Conservation (phyloP, 352 stramenopile genomes). For the Pythium grandisporangium region DNA sequence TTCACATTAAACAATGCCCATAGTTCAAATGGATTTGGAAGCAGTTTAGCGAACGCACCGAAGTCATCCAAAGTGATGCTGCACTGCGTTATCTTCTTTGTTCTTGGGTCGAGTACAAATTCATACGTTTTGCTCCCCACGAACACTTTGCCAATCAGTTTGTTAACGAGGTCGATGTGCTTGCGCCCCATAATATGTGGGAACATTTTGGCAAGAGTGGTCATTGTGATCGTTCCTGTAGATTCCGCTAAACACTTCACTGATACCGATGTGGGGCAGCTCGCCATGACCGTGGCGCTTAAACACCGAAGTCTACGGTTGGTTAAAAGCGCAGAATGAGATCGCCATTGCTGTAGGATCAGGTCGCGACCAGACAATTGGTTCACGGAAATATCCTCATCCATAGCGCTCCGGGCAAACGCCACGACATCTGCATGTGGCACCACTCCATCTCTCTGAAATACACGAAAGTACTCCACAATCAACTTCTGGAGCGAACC, state of each 20-base stretch:
- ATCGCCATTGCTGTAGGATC: constrained; percentile 1
- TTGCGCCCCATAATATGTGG: constrained; percentile 1
- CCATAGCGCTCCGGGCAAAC: not conserved
- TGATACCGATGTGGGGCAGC: not conserved
- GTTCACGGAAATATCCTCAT: constrained; percentile 1
- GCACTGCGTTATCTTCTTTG: constrained; percentile 2
- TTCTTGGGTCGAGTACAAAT: constrained; percentile 3
- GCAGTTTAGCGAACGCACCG: constrained; percentile 3
- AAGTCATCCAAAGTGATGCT: constrained; percentile 3
- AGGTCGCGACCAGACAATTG: not conserved
- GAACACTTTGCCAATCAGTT: constrained; percentile 1
- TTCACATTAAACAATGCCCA: constrained; percentile 4
- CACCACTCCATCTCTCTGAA: not conserved
- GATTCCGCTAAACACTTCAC: constrained; percentile 1
- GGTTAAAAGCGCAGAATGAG: constrained; percentile 1
- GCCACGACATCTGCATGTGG: not conserved
- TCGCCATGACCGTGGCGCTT: not conserved
- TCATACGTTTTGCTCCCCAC: constrained; percentile 3
- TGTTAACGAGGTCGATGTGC: not conserved
- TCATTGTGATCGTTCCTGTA: not conserved
- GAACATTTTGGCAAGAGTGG: constrained; percentile 2
- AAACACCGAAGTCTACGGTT: not conserved
- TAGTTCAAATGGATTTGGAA: constrained; percentile 4
- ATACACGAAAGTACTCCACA: constrained; percentile 5
- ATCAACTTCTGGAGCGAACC: not conserved